Base-by-base conservation (phyloP, 495 filamentous ascomycete genomes). In the Penicillium coprophilum region DNA sequence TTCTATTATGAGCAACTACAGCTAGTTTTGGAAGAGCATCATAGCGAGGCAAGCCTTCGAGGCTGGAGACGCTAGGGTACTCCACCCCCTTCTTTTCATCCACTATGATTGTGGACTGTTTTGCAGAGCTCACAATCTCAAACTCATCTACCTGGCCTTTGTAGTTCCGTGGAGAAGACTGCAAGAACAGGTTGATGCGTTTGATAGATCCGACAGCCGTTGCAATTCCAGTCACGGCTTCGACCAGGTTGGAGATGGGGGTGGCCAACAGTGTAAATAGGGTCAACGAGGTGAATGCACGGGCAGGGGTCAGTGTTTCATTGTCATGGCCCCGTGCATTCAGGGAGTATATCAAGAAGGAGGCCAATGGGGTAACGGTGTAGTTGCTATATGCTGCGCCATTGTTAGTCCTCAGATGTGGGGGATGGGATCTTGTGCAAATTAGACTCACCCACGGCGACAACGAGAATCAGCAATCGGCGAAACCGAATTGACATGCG, bases 211-310 rank as follows among this genome's bases (percentile, higher is more conserved):
- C 51, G 17, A 54, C 39, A 19, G 36, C 51, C 21, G 51, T 45
- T 21, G 51, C 51, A 24, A 54, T 54, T n/a, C 34, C 39, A 20
- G 51, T 41, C 20, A 54, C 51, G 12, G 51, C 34, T 32, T 54
- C 36, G 58, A 85, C 76, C 63, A 61, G 10, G 83, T 63, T 6
- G 82, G 82, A 30, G 28, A 30, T 30, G 28, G 28, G 28, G 3
- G 65, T 60, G 6, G 78, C 60, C 30, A 85, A 66, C 0, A 85
- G 65, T 1, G 75, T 61, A 44, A 84, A 76, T 2, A 84, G 74
- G 8, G 81, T 77, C 11, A 84, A 57, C 3, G 82, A 73, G 0
- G 82, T 83, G 62, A 82, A 83, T 4, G 78, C 70, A 44, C 67
- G 72, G 4, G 75, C 67, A 11, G 76, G 74, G 38, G 75, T 69